Conservation (phyloP, 805 yeast species). For the Candida stauntonica region DNA sequence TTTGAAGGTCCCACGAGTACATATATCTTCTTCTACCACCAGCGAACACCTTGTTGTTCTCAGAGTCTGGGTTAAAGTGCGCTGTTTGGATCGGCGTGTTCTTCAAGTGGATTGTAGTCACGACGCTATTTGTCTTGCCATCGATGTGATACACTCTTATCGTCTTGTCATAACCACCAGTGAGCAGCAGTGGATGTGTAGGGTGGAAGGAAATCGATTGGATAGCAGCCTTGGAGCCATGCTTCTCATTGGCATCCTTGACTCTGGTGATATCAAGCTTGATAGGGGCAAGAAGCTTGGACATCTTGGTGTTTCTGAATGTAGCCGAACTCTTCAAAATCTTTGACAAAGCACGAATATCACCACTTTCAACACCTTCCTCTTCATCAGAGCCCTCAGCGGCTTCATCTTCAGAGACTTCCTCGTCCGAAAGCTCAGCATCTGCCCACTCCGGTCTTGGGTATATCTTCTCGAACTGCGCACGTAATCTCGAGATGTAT, state of each 20-base stretch:
- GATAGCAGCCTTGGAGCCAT: constrained; percentile 71
- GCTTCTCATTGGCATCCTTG: constrained; percentile 77
- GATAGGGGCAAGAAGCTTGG: constrained; percentile 62
- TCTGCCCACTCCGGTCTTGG: constrained; percentile 86
- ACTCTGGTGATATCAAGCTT: constrained; percentile 74
- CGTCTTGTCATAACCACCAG: constrained; percentile 92
- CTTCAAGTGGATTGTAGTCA: constrained; percentile 74
- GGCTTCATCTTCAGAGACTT: constrained; percentile 27
- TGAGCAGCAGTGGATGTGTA: constrained; percentile 71
- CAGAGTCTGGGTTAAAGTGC: constrained; percentile 48
- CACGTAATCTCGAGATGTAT: constrained; percentile 59
- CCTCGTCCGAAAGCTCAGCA: constrained; percentile 24
- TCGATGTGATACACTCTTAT: constrained; percentile 85
- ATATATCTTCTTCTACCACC: constrained; percentile 91
- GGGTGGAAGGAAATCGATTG: constrained; percentile 86
- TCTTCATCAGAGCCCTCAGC: constrained; percentile 27
- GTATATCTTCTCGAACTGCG: constrained; percentile 68
- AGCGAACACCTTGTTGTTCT: constrained; percentile 56
- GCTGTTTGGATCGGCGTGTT: constrained; percentile 81
- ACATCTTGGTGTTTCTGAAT: constrained; percentile 32
- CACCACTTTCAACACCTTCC: constrained; percentile 33
- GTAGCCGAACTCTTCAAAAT: constrained; percentile 36
- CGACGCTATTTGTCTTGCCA: constrained; percentile 76
- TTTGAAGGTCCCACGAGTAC: constrained; percentile 85
- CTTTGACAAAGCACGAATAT: constrained; percentile 36